Evolutionary conservation across 768 basidiomycete genomes (phyloP).

Genomic region (Paxillus ammoniavirescens): DNA sequence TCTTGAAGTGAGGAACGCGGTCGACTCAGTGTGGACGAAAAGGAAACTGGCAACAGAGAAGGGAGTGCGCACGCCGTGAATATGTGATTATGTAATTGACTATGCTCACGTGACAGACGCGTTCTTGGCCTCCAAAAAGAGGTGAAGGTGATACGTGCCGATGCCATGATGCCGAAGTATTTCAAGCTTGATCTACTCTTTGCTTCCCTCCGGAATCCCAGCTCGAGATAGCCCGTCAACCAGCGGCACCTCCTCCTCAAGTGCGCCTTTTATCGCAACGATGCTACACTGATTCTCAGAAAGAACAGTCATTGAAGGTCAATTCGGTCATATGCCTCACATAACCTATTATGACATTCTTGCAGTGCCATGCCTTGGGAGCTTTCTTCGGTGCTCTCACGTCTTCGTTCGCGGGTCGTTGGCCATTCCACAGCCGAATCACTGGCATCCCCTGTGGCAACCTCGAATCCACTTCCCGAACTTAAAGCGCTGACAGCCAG

Average conservation of each 20-base stretch:
- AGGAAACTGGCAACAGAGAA: background rate
- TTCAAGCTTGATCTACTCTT: background rate
- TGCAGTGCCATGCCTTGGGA: conserved; percentile 20
- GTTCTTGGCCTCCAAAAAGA: background rate
- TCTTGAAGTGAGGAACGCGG: background rate
- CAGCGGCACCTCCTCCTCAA: background rate
- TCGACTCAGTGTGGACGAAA: background rate
- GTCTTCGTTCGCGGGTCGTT: conserved; percentile 28
- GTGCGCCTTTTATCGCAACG: background rate
- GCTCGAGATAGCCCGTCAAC: background rate
- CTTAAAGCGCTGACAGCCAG: background rate
- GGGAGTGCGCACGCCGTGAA: background rate
- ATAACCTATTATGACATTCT: background rate
- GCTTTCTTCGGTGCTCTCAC: conserved; percentile 32
- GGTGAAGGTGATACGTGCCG: too few relatives aligned
- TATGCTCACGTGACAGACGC: conserved; percentile 4
- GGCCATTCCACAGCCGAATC: conserved; percentile 19
- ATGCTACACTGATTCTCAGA: conserved; percentile 3
- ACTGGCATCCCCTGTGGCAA: conserved; percentile 7
- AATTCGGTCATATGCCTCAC: background rate
- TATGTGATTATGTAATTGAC: conserved; percentile 5
- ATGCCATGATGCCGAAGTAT: background rate
- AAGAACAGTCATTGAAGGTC: background rate
- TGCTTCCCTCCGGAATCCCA: background rate
- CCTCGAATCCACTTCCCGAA: background rate